These are phyloP conservation scores for Colletotrichum tamarilloi DNA, from an alignment of 2,329 filamentous ascomycete genomes.

Conservation along the genomic window DNA sequence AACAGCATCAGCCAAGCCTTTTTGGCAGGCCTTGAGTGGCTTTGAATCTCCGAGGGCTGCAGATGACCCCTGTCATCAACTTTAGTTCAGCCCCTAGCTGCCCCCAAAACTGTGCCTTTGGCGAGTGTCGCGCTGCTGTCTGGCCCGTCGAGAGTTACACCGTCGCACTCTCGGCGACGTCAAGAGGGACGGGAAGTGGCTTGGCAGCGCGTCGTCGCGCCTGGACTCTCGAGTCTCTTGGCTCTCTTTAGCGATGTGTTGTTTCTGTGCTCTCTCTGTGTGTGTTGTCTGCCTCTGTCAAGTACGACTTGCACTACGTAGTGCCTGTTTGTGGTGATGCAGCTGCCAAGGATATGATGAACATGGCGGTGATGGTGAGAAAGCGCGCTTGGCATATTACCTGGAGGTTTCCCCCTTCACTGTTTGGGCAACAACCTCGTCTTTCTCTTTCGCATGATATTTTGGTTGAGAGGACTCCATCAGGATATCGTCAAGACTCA, in stretches of 20 bases:
- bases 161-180: conserved; percentile 5
- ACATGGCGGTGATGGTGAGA: neutral
- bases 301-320: neutral
- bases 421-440: neutral
- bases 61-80: neutral
- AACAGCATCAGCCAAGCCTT: conserved; percentile 31
- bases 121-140: neutral
- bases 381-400: neutral
- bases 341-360: conserved; percentile 6
- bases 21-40: conserved; percentile 27
- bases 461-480: too few relatives aligned
- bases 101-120: neutral
- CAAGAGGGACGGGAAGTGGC: neutral
- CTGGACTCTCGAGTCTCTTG: neutral
- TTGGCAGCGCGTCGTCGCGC: conserved; percentile 5
- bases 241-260: neutral
- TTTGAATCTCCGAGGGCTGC: neutral
- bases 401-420: neutral
- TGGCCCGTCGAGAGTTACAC: neutral
- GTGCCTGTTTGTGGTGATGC: neutral
- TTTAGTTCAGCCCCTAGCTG: too few relatives aligned
- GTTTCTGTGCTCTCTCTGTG: neutral
- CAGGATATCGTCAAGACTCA: neutral
- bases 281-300: neutral
- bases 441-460: neutral